Evolutionary conservation across 768 basidiomycete species (phyloP).

Genomic region (Termitomyces sp.): DNA sequence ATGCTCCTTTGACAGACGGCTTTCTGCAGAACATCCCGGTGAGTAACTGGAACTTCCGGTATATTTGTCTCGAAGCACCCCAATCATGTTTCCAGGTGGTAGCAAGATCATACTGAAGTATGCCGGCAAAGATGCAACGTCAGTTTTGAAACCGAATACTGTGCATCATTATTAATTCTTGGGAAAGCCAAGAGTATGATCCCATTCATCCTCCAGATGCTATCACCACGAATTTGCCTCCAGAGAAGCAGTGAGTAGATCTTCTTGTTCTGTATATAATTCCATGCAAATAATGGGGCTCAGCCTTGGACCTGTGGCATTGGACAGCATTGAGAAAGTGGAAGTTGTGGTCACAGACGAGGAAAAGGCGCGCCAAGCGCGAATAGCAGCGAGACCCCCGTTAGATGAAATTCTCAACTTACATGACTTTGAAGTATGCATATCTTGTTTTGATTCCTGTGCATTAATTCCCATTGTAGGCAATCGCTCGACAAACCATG

Average conservation of each 20-base stretch:
- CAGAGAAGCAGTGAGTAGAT: conserved; percentile 74
- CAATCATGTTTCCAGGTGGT: conserved; percentile 45
- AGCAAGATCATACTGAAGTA: conserved; percentile 83
- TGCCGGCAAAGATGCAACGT: conserved; percentile 89
- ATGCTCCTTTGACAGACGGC: not conserved
- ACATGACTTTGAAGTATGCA: conserved; percentile 85
- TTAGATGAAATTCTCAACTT: conserved; percentile 80
- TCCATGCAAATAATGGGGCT: not conserved
- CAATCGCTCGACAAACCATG: conserved; percentile 79
- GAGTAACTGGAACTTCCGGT: conserved; percentile 7
- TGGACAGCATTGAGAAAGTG: conserved; percentile 56
- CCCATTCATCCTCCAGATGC: conserved; percentile 86
- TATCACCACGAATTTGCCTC: conserved; percentile 69
- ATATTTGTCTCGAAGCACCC: not conserved
- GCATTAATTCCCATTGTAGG: conserved; percentile 35
- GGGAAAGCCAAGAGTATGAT: conserved; percentile 66
- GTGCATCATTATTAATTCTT: not conserved
- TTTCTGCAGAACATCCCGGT: conserved; percentile 57
- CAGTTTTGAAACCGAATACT: conserved; percentile 21
- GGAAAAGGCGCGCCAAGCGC: conserved; percentile 64
- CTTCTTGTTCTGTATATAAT: not conserved
- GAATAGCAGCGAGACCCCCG: conserved; percentile 59
- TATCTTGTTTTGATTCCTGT: not conserved
- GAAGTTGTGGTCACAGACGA: conserved; percentile 60
- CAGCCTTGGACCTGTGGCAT: conserved; percentile 71